Evolutionary conservation across 306 rosid genomes (phyloP).

Genomic region (Biancaea sappan): DNA sequence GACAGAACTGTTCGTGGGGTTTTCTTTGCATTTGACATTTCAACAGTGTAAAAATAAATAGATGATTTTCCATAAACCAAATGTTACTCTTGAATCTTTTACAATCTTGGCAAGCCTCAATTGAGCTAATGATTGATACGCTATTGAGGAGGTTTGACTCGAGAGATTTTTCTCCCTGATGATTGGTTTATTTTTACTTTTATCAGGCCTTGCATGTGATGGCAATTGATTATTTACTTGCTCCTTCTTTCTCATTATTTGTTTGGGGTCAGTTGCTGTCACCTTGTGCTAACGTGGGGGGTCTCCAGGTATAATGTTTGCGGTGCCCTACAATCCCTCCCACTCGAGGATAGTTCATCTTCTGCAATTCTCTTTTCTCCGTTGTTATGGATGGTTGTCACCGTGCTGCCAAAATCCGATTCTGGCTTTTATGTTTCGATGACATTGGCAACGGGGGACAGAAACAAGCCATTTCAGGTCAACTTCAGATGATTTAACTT

Average conservation of each 20-base stretch:
- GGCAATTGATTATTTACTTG: background rate
- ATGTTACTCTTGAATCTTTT: constrained; percentile 9
- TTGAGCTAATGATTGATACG: constrained; percentile 9
- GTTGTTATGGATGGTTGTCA: too few relatives aligned
- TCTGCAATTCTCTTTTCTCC: too few relatives aligned
- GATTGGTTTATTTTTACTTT: background rate
- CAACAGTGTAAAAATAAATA: constrained; percentile 43
- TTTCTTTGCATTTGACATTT: constrained; percentile 32
- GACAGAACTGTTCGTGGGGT: constrained; percentile 23
- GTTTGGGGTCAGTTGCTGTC: too few relatives aligned
- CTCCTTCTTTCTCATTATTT: background rate
- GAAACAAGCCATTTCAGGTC: too few relatives aligned
- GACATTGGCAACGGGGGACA: too few relatives aligned
- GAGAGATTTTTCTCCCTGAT: background rate
- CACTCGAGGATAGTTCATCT: background rate
- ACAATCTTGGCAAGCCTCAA: constrained; percentile 20
- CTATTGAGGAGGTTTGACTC: constrained; percentile 5
- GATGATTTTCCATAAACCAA: constrained; percentile 35
- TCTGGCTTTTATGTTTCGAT: too few relatives aligned
- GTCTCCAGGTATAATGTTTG: background rate
- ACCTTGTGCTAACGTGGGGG: background rate
- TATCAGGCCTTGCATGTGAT: background rate
- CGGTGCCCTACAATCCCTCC: background rate
- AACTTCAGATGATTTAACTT: too few relatives aligned
- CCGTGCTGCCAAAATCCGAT: too few relatives aligned